These are phyloP conservation scores for Phaeosphaeria sp. DNA, from an alignment of 2,329 filamentous ascomycete species.

Conservation along the genomic window DNA sequence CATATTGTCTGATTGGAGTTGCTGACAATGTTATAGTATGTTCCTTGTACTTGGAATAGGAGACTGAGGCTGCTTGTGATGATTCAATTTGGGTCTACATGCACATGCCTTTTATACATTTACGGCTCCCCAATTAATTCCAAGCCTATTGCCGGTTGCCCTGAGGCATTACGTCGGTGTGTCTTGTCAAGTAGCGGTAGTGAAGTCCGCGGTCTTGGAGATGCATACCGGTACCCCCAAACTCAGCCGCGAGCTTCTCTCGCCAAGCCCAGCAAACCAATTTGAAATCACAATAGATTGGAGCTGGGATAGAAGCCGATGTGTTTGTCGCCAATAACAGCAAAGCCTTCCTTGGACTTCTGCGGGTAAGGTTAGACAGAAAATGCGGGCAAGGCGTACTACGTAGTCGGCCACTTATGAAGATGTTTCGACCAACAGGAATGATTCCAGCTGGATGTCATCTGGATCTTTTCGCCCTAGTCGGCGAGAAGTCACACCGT, in stretches of 20 bases:
- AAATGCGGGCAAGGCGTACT: neutral
- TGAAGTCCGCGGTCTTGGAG: conserved; percentile 20
- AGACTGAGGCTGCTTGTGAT: neutral
- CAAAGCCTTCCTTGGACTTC: conserved; percentile 13
- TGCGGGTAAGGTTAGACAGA: conserved; percentile 1
- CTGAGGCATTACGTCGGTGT: conserved; percentile 26
- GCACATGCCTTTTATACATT: conserved; percentile 24
- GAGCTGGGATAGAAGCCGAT: neutral
- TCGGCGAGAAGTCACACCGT: neutral
- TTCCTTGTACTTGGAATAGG: neutral
- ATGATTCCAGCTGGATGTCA: neutral
- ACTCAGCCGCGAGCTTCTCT: conserved; percentile 4
- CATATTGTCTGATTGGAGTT: conserved; percentile 18
- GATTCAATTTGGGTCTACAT: neutral
- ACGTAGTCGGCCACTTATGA: conserved; percentile 1
- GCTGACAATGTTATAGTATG: neutral
- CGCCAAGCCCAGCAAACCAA: conserved; percentile 22
- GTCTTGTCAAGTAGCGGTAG: conserved; percentile 3
- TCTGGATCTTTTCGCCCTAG: conserved; percentile 3
- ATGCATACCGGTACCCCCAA: conserved; percentile 14
- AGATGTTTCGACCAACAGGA: conserved; percentile 2
- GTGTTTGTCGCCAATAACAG: neutral
- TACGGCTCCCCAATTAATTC: conserved; percentile 9
- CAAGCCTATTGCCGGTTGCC: neutral
- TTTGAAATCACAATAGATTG: conserved; percentile 13